These are phyloP conservation scores for Lachnellula suecica DNA, from an alignment of 2,329 filamentous ascomycete genomes.

Conservation along the genomic window DNA sequence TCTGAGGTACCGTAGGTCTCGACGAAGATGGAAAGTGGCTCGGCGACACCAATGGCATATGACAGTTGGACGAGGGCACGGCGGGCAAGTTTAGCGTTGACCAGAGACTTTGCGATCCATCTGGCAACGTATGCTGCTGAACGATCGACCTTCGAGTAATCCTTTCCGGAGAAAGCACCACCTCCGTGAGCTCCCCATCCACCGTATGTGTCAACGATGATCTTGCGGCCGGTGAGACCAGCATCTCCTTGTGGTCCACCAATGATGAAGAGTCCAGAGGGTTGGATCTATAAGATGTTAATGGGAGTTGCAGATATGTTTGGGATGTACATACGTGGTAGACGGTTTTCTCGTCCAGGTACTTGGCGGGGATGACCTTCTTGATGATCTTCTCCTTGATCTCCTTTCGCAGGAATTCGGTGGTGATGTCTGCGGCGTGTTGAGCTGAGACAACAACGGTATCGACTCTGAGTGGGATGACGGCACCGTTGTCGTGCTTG, in stretches of 20 bases:
- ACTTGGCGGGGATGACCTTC: constrained; percentile 87
- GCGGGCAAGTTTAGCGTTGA: constrained; percentile 83
- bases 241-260: constrained; percentile 98
- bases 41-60: constrained; percentile 97
- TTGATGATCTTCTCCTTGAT: constrained; percentile 98
- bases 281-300: constrained; percentile 68
- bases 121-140: constrained; percentile 96
- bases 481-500: constrained; percentile 91
- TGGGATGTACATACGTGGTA: constrained; percentile 73
- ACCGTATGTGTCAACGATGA: constrained; percentile 97
- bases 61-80: constrained; percentile 96
- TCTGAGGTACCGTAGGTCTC: constrained; percentile 95
- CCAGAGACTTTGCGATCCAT: constrained; percentile 99
- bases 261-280: constrained; percentile 97
- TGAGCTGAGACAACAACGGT: constrained; percentile 96
- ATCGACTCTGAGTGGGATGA: constrained; percentile 89
- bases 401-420: constrained; percentile 89
- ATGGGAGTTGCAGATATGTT: not conserved
- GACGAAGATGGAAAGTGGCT: constrained; percentile 97
- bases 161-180: constrained; percentile 99
- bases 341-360: constrained; percentile 88
- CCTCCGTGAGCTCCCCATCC: constrained; percentile 99
- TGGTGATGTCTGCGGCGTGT: constrained; percentile 84
- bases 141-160: constrained; percentile 99
- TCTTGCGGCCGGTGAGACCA: constrained; percentile 98